These are phyloP conservation scores for Dothiorella sarmentorum DNA, from an alignment of 2,329 filamentous ascomycete genomes.

Conservation along the genomic window DNA sequence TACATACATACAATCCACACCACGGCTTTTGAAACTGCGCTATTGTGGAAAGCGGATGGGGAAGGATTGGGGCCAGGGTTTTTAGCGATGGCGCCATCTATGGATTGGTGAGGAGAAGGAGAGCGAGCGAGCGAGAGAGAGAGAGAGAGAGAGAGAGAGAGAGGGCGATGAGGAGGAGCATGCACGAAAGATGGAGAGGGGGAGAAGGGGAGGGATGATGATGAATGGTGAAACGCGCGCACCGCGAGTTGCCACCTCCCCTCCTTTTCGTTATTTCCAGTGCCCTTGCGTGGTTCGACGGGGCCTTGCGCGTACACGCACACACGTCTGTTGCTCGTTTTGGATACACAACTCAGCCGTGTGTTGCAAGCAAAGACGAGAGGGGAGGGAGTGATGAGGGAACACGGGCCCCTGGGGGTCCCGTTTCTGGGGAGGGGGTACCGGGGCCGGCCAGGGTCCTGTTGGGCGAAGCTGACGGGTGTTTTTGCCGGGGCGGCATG, in stretches of 20 bases:
- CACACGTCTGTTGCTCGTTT: constrained; percentile 3
- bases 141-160: neutral
- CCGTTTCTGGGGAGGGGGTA: no score
- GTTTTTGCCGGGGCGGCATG: no score
- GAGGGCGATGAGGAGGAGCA: neutral
- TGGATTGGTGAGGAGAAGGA: neutral
- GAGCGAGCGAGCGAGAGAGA: neutral
- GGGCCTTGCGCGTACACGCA: no score
- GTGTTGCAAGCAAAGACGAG: no score
- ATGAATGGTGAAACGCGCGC: neutral
- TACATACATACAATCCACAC: no score
- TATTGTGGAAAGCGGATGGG: no score
- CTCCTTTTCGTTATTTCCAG: neutral
- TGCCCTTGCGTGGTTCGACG: no score
- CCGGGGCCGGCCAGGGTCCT: no score
- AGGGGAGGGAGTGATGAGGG: no score
- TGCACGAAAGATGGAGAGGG: neutral
- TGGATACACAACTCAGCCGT: neutral
- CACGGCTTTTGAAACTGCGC: constrained; percentile 1
- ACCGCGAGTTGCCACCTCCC: neutral
- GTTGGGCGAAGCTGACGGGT: no score
- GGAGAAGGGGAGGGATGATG: neutral
- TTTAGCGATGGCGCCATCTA: constrained; percentile 7
- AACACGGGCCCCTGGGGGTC: no score
- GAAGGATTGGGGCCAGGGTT: neutral